Percentiles rank a stretch among this genome's conserved stretches.
Conservation (phyloP, 116 monocot genomes). For the Trichopus zeylanicus region DNA sequence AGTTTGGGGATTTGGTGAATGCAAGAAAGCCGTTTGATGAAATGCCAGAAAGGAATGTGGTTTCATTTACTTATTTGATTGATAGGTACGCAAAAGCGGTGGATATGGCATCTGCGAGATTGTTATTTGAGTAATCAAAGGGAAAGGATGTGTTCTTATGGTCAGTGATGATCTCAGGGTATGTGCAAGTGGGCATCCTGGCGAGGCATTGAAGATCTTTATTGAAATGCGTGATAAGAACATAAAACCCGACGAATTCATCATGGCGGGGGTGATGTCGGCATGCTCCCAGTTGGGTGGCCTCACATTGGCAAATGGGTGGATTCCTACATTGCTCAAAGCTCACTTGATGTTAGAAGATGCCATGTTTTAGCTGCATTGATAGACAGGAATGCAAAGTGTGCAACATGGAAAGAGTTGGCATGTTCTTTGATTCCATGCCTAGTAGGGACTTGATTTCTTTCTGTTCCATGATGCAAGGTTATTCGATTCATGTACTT, state of each 20-base stretch:
- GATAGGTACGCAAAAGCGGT: slow-evolving; percentile 55
- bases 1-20: slow-evolving; percentile 29
- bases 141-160: slow-evolving; percentile 48
- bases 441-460: slow-evolving; percentile 26
- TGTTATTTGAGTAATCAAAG: slow-evolving; percentile 31
- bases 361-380: slow-evolving; percentile 31
- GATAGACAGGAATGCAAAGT: slow-evolving; percentile 66
- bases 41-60: slow-evolving; percentile 45
- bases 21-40: slow-evolving; percentile 46
- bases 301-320: slow-evolving; percentile 40
- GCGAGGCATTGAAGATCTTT: slow-evolving; percentile 47
- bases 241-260: slow-evolving; percentile 35
- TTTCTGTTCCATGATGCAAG: slow-evolving; percentile 66
- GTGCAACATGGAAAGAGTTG: slow-evolving; percentile 52
- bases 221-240: slow-evolving; percentile 25
- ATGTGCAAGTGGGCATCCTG: slow-evolving; percentile 44
- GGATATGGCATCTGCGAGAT: slow-evolving; percentile 45
- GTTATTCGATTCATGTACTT: slow-evolving; percentile 49
- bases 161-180: slow-evolving; percentile 66
- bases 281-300: slow-evolving; percentile 54
- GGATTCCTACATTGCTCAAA: slow-evolving; percentile 23
- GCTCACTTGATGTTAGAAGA: slow-evolving; percentile 19
- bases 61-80: slow-evolving; percentile 42
- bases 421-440: slow-evolving; percentile 31
- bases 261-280: slow-evolving; percentile 52